phyloP scores from a whole-genome alignment of 2,329 filamentous ascomycete genomes.

The Dactylellina drechsleri region DNA sequence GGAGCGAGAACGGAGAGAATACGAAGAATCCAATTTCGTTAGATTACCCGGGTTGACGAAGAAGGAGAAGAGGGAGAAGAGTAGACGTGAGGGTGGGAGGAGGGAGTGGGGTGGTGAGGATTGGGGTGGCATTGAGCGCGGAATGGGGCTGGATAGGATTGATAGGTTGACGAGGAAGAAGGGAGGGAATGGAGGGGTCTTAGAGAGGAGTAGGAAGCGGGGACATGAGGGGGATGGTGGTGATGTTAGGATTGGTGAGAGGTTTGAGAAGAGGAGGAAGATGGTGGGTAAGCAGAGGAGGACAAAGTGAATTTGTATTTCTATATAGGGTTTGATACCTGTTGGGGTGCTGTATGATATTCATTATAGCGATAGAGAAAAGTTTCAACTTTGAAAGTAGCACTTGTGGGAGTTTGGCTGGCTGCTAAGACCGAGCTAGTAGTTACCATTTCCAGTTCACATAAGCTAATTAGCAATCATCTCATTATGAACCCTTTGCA shows the following conservation, averaged over 20 bases:
- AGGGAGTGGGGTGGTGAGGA: conserved; percentile 76
- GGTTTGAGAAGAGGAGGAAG: conserved; percentile 77
- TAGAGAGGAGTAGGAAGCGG: conserved; percentile 89
- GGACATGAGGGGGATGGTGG: conserved; percentile 76
- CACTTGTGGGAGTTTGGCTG: too few relatives aligned
- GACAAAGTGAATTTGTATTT: conserved; percentile 46
- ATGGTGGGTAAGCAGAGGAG: conserved; percentile 63
- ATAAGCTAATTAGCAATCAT: too few relatives aligned
- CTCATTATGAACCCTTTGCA: too few relatives aligned
- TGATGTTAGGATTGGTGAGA: conserved; percentile 75
- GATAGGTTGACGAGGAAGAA: conserved; percentile 77
- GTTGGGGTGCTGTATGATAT: too few relatives aligned
- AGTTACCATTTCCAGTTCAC: too few relatives aligned
- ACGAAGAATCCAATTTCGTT: conserved; percentile 92
- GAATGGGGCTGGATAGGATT: conserved; percentile 86
- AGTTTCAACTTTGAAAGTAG: too few relatives aligned
- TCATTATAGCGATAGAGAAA: too few relatives aligned
- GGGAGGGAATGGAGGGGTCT: conserved; percentile 68
- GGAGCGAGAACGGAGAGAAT: conserved; percentile 81
- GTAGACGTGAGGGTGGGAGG: conserved; percentile 71
- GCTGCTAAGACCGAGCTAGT: too few relatives aligned
- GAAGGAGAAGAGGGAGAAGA: conserved; percentile 70
- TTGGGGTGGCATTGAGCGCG: conserved; percentile 76
- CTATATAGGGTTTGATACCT: not conserved
- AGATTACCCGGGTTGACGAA: conserved; percentile 87